Evolutionary conservation across 208 protist species (phyloP).

Genomic region (Balamuthia mandrillaris): DNA sequence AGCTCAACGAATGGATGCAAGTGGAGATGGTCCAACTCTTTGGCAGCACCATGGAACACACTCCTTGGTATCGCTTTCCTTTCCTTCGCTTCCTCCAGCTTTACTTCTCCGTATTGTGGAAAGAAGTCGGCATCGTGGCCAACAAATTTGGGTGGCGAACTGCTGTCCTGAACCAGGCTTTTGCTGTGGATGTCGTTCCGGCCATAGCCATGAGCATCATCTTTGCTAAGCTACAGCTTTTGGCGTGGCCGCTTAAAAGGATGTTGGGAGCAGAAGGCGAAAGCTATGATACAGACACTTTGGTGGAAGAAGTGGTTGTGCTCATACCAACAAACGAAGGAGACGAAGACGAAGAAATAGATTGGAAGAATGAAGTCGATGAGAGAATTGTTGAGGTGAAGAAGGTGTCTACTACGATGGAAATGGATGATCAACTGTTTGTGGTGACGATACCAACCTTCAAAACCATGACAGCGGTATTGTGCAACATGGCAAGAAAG

Average conservation of each 20-base stretch:
- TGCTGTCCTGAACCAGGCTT: slow-evolving; percentile 35
- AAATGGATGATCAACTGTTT: too few relatives aligned
- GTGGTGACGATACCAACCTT: slow-evolving; percentile 36
- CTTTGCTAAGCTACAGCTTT: slow-evolving; percentile 44
- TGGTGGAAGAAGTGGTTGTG: slow-evolving; percentile 38
- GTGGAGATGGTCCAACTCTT: slow-evolving; percentile 48
- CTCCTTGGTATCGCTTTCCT: slow-evolving; percentile 48
- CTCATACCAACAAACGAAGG: not conserved
- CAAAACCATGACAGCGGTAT: slow-evolving; percentile 37
- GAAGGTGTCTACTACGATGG: slow-evolving; percentile 32
- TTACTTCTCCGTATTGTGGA: slow-evolving; percentile 47
- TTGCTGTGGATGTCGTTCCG: slow-evolving; percentile 43
- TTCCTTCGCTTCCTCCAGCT: slow-evolving; percentile 41
- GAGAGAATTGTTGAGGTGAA: not conserved
- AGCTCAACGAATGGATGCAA: slow-evolving; percentile 65
- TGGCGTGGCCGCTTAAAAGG: slow-evolving; percentile 41
- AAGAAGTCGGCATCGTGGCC: slow-evolving; percentile 36
- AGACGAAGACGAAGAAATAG: not conserved
- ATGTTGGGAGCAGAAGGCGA: not conserved
- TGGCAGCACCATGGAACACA: slow-evolving; percentile 44
- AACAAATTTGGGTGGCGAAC: slow-evolving; percentile 5
- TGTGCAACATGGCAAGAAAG: slow-evolving; percentile 9
- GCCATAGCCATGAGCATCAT: slow-evolving; percentile 48
- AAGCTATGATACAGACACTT: not conserved
- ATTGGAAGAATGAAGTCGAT: not conserved